phyloP scores from a whole-genome alignment of 2,329 filamentous ascomycete genomes.

The Arthrobotrys megalospora region DNA sequence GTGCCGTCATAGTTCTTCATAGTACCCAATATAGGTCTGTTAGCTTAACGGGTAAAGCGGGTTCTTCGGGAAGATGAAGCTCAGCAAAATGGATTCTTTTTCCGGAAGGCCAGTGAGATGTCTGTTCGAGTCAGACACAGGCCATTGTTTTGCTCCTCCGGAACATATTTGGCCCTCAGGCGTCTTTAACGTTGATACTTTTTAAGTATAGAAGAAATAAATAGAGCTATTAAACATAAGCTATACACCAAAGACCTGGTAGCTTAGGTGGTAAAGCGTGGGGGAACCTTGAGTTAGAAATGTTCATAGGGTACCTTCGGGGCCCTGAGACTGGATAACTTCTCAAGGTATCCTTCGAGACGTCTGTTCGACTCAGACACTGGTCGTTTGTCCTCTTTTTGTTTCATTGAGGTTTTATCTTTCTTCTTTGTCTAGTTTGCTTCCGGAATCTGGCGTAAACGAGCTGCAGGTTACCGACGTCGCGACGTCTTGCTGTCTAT shows the following conservation, averaged over 20 bases:
- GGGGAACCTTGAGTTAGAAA: background rate
- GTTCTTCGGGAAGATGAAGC: no score
- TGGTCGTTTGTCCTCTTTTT: background rate
- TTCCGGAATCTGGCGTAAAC: background rate
- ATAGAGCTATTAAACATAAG: no score
- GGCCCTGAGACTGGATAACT: background rate
- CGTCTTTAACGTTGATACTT: no score
- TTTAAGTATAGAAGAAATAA: no score
- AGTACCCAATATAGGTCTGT: background rate
- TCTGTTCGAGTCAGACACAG: no score
- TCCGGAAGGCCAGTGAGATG: no score
- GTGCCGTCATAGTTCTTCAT: background rate
- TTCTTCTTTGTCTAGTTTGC: background rate
- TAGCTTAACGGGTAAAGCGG: conserved; percentile 9
- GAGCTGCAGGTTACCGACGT: conserved; percentile 2
- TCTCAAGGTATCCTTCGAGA: background rate
- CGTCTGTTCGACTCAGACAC: conserved; percentile 17
- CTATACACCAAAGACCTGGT: background rate
- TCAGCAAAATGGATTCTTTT: no score
- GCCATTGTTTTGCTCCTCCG: no score
- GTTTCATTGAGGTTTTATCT: background rate
- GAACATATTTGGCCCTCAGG: no score
- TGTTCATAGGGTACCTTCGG: background rate
- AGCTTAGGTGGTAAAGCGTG: conserved; percentile 1
- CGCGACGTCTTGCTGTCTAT: background rate